Evolutionary conservation across 1,284 basidiomycete genomes (phyloP).

Genomic region (Rhodotorula sp.): DNA sequence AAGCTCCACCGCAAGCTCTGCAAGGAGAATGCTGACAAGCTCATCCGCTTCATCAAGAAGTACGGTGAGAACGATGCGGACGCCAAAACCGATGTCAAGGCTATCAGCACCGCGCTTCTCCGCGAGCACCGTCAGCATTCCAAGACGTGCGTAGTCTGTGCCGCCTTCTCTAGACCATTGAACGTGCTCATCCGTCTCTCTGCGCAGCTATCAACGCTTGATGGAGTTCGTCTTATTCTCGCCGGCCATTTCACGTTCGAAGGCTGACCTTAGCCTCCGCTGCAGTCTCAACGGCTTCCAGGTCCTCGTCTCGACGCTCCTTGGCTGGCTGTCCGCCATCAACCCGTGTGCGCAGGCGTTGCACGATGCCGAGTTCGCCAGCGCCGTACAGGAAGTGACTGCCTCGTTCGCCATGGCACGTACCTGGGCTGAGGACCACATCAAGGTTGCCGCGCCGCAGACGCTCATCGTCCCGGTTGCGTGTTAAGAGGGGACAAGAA

Average conservation of each 20-base stretch:
- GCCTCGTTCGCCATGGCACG: background rate
- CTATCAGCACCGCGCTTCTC: background rate
- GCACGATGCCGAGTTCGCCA: conserved; percentile 9
- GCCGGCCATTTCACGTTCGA: no score
- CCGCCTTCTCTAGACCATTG: background rate
- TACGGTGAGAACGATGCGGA: conserved; percentile 9
- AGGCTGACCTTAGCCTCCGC: no score
- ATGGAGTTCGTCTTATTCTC: background rate
- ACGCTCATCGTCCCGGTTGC: conserved; percentile 14
- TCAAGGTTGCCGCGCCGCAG: conserved; percentile 15
- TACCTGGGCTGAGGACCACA: conserved; percentile 6
- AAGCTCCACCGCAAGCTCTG: conserved; percentile 17
- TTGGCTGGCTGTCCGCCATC: conserved; percentile 11
- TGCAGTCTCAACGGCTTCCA: conserved; percentile 8
- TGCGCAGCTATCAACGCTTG: background rate
- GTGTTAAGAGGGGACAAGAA: no score
- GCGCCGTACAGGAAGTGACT: background rate
- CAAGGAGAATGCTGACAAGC: background rate
- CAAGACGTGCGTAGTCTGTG: background rate
- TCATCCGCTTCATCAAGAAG: conserved; percentile 4
- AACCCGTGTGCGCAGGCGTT: conserved; percentile 4
- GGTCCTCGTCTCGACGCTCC: conserved; percentile 3
- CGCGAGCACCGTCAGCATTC: background rate
- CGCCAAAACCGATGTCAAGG: conserved; percentile 1
- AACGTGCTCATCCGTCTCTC: background rate